Percentiles rank a stretch among this genome's conserved stretches.
Evolutionary conservation across 108 stramenopile genomes (phyloP).

Genomic region (Conticribra guillardii): DNA sequence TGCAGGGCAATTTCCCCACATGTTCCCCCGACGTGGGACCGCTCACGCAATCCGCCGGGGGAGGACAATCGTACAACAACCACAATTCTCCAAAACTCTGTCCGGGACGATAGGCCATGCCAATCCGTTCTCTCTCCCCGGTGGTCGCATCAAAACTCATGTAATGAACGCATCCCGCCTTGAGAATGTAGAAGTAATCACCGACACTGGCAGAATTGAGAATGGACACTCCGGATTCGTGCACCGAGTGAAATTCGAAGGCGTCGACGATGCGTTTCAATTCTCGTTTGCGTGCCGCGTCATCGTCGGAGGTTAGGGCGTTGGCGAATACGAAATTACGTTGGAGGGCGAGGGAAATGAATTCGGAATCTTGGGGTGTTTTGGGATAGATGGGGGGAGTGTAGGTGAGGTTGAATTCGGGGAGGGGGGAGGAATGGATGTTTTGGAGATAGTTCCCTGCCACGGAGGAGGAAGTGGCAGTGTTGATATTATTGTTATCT

Average conservation of each 20-base stretch:
- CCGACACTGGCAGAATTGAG: constrained; percentile 52
- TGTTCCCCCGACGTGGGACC: neutral
- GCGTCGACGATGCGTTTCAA: constrained; percentile 43
- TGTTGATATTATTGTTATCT: neutral
- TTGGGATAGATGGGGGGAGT: constrained; percentile 35
- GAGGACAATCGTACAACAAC: constrained; percentile 77
- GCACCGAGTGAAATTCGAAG: constrained; percentile 38
- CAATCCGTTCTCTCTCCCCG: constrained; percentile 17
- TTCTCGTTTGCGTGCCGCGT: constrained; percentile 28
- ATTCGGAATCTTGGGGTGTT: constrained; percentile 29
- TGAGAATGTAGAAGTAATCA: constrained; percentile 74
- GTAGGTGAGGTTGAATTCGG: constrained; percentile 10
- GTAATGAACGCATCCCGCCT: constrained; percentile 51
- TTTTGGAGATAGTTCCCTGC: constrained; percentile 31
- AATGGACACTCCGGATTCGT: constrained; percentile 8
- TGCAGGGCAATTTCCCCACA: constrained; percentile 10
- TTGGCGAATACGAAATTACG: constrained; percentile 60
- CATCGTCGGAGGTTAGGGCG: constrained; percentile 33
- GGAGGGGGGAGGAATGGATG: constrained; percentile 30
- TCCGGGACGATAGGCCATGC: constrained; percentile 32
- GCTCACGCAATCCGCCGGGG: constrained; percentile 65
- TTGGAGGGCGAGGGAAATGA: constrained; percentile 34
- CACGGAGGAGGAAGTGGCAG: constrained; percentile 11
- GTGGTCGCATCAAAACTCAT: constrained; percentile 34
- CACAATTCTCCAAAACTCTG: constrained; percentile 81